Base-by-base conservation (phyloP, 805 yeast species). In the Wickerhamiella domercqiae region DNA sequence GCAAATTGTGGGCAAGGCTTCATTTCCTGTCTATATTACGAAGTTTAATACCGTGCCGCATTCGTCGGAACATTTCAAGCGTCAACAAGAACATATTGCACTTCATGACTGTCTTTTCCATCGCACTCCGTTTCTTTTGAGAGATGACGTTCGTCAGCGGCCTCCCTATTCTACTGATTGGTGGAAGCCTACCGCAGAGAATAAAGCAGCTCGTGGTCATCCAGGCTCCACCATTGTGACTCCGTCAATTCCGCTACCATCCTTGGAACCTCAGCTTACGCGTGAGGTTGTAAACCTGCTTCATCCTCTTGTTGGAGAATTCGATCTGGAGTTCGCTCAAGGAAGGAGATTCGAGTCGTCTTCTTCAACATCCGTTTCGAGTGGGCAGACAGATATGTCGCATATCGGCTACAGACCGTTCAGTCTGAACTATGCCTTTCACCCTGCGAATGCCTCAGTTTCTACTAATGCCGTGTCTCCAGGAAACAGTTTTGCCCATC, bases 71-170 rank as follows among this genome's bases (percentile, higher is more conserved):
- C 67, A 69, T 31, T 56, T 71, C 36, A 49, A 51, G 7, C 49
- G 58, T 15, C 95, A 86, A 52, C 75, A 75, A 37, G 61, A 63
- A 2, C 93, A 80, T 54, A 57, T 86, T 1, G 59, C 70, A 15
- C 45, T 61, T 5, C 79, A 82, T 48, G 98, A 90, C 62, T 78
- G 80, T 0, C 83, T 94, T 0, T 83, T 73, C 44, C 90, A 82
- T 47, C 59, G 98, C 39, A 62, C 74, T 16, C 76, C 90, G 0
- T 86, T 83, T 52, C 55, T 87, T 21, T 53, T 87, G 6, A 67
- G 69, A 3, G 66, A 64, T 5, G 63, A 65, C 11, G 57, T 60
- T 11, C 67, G 75, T 38, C 68, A 66, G 35, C 37, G 42, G 9
- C 37, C 36, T 54, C 37, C 39, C 2, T 42, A 35, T 24, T 15